Evolutionary conservation across 1,284 basidiomycete species (phyloP).

Genomic region (Cryptococcus neoformans): DNA sequence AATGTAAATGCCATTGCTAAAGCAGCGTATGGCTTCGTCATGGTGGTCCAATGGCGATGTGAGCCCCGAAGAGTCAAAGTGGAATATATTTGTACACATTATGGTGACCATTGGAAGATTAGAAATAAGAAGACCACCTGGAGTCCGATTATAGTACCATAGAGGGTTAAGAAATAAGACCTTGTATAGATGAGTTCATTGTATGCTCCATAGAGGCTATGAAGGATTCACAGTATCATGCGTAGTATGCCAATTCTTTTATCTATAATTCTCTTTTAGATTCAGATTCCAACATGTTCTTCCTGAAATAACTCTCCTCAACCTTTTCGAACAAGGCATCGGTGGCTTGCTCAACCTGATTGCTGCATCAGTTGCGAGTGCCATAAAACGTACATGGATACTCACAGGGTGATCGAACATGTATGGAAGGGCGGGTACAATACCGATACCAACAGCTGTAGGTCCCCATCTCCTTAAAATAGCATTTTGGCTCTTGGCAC

Average conservation of each 20-base stretch:
- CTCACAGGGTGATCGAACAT: conserved; percentile 73
- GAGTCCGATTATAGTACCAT: too few relatives aligned
- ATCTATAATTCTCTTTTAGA: background rate
- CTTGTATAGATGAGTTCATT: too few relatives aligned
- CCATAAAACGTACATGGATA: background rate
- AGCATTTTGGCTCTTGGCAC: conserved; percentile 62
- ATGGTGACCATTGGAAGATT: too few relatives aligned
- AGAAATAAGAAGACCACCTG: too few relatives aligned
- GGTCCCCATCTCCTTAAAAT: conserved; percentile 74
- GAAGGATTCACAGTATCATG: too few relatives aligned
- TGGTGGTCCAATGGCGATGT: too few relatives aligned
- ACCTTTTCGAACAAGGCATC: conserved; percentile 53
- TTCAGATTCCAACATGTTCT: background rate
- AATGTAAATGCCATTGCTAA: too few relatives aligned
- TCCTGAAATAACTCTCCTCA: conserved; percentile 42
- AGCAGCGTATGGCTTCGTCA: too few relatives aligned
- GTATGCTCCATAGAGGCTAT: too few relatives aligned
- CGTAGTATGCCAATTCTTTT: background rate
- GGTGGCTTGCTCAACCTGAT: conserved; percentile 52
- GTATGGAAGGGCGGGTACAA: conserved; percentile 76
- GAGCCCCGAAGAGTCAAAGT: too few relatives aligned
- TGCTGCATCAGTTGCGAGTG: background rate
- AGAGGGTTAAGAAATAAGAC: too few relatives aligned
- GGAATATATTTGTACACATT: too few relatives aligned
- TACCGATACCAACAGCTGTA: conserved; percentile 57